Percentiles rank a stretch among this genome's conserved stretches.
Evolutionary conservation across 257 asterid genomes (phyloP).

Genomic region (Petunia secreta): DNA sequence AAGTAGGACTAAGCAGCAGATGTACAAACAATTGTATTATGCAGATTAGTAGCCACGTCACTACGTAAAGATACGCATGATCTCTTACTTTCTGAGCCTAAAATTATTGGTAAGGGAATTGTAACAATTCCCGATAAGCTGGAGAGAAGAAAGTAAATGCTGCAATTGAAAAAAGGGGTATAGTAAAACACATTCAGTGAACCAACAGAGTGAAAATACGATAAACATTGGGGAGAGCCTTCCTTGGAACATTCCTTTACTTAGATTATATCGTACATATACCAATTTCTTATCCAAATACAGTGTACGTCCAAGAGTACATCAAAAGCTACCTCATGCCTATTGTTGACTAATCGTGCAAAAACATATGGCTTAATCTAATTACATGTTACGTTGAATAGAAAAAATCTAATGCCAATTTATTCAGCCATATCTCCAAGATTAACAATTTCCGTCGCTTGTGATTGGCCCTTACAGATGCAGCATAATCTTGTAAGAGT

Average conservation of each 20-base stretch:
- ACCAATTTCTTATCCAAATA: not conserved
- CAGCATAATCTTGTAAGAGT: no score
- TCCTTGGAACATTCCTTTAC: conserved; percentile 32
- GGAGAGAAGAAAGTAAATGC: conserved; percentile 17
- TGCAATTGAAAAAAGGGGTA: not conserved
- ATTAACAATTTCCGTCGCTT: no score
- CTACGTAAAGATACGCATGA: not conserved
- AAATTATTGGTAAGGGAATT: not conserved
- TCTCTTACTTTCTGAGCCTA: not conserved
- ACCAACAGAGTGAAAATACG: conserved; percentile 5
- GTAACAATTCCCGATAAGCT: conserved; percentile 28
- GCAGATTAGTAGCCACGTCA: not conserved
- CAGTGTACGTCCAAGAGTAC: conserved; percentile 27
- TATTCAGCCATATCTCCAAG: no score
- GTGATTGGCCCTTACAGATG: no score
- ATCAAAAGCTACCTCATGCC: conserved; percentile 23
- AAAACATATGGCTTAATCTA: not conserved
- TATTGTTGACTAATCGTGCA: not conserved
- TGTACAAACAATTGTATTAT: not conserved
- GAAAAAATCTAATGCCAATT: not conserved
- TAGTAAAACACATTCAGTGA: conserved; percentile 13
- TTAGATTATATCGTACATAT: not conserved
- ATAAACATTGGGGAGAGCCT: not conserved
- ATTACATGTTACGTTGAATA: not conserved
- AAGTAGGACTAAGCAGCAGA: not conserved